phyloP scores from a whole-genome alignment of 2,329 filamentous ascomycete genomes.

The Alternaria infectoria region DNA sequence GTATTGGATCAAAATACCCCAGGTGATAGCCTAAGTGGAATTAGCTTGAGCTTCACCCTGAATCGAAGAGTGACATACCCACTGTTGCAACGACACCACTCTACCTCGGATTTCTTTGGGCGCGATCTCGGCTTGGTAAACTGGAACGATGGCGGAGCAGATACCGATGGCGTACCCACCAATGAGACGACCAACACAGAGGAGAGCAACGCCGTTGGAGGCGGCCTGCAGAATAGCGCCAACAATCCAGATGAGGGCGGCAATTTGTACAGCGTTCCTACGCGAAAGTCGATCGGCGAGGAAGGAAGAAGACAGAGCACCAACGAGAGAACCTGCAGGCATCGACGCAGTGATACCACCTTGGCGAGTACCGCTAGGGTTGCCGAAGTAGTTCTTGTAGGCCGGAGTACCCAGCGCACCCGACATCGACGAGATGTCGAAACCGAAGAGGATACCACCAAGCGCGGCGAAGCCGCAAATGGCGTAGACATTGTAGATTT shows the following conservation, averaged over 20 bases:
- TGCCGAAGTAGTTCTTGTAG: constrained; percentile 47
- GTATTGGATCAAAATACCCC: constrained; percentile 61
- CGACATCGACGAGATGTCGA: constrained; percentile 50
- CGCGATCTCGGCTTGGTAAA: constrained; percentile 88
- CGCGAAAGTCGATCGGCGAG: constrained; percentile 56
- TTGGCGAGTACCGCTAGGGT: constrained; percentile 44
- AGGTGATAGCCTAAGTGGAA: too few relatives aligned
- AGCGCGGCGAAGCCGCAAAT: constrained; percentile 68
- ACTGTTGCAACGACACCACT: constrained; percentile 64
- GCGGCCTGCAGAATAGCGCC: constrained; percentile 51
- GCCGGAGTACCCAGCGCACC: constrained; percentile 48
- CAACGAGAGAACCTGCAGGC: constrained; percentile 57
- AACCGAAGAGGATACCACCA: constrained; percentile 51
- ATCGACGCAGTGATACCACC: constrained; percentile 57
- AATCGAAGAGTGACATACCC: not conserved
- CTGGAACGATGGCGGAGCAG: constrained; percentile 88
- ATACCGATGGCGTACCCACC: constrained; percentile 87
- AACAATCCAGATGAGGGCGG: constrained; percentile 54
- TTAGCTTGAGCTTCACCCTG: too few relatives aligned
- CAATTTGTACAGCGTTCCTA: constrained; percentile 52
- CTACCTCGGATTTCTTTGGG: constrained; percentile 58
- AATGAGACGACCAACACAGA: constrained; percentile 69
- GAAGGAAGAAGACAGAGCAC: constrained; percentile 54
- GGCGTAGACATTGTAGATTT: constrained; percentile 49
- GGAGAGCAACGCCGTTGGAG: constrained; percentile 47